These are phyloP conservation scores for Neocucurbitaria cava DNA, from an alignment of 2,329 filamentous ascomycete genomes.

Conservation along the genomic window DNA sequence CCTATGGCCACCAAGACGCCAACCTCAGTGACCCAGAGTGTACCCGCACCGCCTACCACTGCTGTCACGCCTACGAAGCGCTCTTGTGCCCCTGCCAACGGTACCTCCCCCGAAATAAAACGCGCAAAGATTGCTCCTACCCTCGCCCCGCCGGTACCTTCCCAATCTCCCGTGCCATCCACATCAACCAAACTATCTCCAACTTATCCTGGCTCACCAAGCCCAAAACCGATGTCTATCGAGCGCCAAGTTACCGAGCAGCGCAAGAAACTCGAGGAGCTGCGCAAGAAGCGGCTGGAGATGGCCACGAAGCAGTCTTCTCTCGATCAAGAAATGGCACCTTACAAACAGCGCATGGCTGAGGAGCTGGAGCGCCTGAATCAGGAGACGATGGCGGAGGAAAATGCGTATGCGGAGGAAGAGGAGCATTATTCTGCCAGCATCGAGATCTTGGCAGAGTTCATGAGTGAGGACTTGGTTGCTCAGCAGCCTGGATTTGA, in stretches of 20 bases:
- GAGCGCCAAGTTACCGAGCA: constrained; percentile 22
- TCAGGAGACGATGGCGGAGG: constrained; percentile 25
- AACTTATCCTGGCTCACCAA: constrained; percentile 2
- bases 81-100: not conserved
- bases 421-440: constrained; percentile 19
- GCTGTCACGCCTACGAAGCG: constrained; percentile 11
- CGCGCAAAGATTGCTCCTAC: constrained; percentile 10
- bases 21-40: not conserved
- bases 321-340: constrained; percentile 19
- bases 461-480: too few species aligned
- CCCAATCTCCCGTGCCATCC: not conserved
- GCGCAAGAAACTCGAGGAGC: constrained; percentile 21
- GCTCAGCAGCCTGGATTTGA: too few species aligned
- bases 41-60: not conserved
- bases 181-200: not conserved
- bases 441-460: constrained; percentile 24
- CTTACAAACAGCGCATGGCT: constrained; percentile 24
- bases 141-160: not conserved
- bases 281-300: constrained; percentile 21
- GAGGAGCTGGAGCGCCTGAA: constrained; percentile 30
- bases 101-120: constrained; percentile 9
- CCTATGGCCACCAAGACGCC: not conserved
- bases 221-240: constrained; percentile 4
- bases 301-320: constrained; percentile 23
- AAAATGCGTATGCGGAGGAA: constrained; percentile 20